Percentiles rank a stretch among this genome's conserved stretches.
Conservation (phyloP, 2,329 filamentous ascomycete species). For the Tolypocladium cylindrosporum region DNA sequence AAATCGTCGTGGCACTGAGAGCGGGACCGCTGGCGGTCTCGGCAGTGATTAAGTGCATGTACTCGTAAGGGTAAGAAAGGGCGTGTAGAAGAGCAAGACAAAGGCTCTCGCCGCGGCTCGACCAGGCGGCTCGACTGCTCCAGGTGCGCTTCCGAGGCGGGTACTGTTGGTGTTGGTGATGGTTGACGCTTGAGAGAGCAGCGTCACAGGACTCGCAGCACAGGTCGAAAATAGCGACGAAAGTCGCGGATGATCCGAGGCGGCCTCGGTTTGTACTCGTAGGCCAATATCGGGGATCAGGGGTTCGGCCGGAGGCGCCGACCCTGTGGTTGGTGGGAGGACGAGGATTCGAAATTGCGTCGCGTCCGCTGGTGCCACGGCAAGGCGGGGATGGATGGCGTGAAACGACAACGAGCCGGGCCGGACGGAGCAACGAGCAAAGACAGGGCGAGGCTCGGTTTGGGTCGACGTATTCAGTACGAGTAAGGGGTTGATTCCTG, state of each 20-base stretch:
- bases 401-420: slow-evolving; percentile 3
- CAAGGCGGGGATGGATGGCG: neutral
- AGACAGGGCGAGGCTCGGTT: neutral
- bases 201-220: neutral
- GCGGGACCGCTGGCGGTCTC: neutral
- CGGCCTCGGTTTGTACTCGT: neutral
- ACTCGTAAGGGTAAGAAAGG: neutral
- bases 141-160: neutral
- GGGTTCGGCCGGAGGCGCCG: slow-evolving; percentile 1
- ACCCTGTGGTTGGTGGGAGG: slow-evolving; percentile 2
- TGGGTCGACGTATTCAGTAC: neutral
- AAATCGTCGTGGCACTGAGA: neutral
- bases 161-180: neutral
- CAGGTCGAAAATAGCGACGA: neutral
- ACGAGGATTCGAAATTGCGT: slow-evolving; percentile 16
- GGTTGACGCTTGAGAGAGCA: neutral
- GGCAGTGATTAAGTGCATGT: neutral
- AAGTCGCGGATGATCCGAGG: neutral
- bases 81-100: neutral
- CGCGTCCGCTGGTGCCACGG: slow-evolving; percentile 3
- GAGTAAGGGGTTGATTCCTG: neutral
- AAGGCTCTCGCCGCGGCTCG: neutral
- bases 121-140: neutral
- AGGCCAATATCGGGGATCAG: neutral
- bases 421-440: neutral